Base-by-base conservation (phyloP, 2,329 filamentous ascomycete species). In the Elsinoe ampelina region DNA sequence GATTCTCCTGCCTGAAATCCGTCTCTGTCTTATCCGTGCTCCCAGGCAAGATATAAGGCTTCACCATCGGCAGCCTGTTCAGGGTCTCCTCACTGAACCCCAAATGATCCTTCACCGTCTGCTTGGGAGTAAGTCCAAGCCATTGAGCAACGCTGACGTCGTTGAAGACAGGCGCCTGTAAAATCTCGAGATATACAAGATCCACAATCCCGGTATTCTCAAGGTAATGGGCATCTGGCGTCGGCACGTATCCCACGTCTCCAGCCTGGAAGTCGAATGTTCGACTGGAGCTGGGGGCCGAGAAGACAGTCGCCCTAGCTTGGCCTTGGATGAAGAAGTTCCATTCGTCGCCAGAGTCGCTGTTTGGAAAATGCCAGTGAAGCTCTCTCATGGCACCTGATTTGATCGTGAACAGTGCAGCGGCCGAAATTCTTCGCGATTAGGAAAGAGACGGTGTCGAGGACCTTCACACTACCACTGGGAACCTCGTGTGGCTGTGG, bases 361-460 rank as follows among this genome's bases (percentile, higher is more conserved):
- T n/a, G 38, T 55, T 76, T 1, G 73, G 75, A 1, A 78, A 77
- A 68, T 84, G 81, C 81, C 81, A 84, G 70, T 84, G 81, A 42
- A 85, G 70, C 64, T 84, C 81, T 19, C 82, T 76, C 78, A 84
- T 80, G 1, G 80, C 81, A n/a, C 81, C 81, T 0, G 81, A 80
- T 62, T 81, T 71, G 32, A 84, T 70, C 1, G 76, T 80, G 8
- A 84, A 77, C 1, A 83, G 71, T 0, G 79, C 80, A 0, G 76
- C 76, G 2, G 80, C 78, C 78, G 65, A 84, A 81, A 57, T 72
- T 74, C 10, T 65, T 66, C 0, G 81, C 78, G 26, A 81, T 70
- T 4, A 81, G 81, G 68, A 84, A 84, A 1, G 75, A 80, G 0
- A 68, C 65, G 0, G 79, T 74, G 62, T 84, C 81, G 5, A 83